phyloP scores from a whole-genome alignment of 2,329 filamentous ascomycete genomes.

The Hypoxylon sp. region DNA sequence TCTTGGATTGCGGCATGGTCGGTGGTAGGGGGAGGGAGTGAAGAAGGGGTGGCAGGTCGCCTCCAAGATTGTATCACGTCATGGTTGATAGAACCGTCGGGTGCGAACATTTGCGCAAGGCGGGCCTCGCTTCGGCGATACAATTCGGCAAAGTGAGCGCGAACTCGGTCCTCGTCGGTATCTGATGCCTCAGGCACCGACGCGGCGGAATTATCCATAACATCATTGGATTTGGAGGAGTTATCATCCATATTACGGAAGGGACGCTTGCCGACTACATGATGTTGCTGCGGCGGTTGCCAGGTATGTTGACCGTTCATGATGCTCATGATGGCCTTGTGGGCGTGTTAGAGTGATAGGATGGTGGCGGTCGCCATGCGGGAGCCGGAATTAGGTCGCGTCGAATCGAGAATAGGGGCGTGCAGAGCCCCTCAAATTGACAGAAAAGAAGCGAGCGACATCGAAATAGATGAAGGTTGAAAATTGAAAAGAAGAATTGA shows the following conservation, averaged over 20 bases:
- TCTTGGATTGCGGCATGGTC: slow-evolving; percentile 67
- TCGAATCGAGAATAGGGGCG: slow-evolving; percentile 58
- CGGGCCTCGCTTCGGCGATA: slow-evolving; percentile 81
- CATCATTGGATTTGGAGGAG: slow-evolving; percentile 59
- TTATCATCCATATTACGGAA: slow-evolving; percentile 70
- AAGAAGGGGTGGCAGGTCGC: slow-evolving; percentile 53
- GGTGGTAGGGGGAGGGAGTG: slow-evolving; percentile 61
- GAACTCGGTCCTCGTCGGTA: slow-evolving; percentile 74
- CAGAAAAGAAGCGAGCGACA: slow-evolving; percentile 60
- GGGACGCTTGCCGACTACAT: slow-evolving; percentile 57
- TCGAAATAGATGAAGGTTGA: slow-evolving; percentile 59
- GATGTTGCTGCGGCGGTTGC: slow-evolving; percentile 65
- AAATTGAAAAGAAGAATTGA: slow-evolving; percentile 52
- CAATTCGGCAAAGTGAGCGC: slow-evolving; percentile 77
- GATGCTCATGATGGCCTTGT: slow-evolving; percentile 68
- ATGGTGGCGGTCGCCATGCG: slow-evolving; percentile 65
- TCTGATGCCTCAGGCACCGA: slow-evolving; percentile 71
- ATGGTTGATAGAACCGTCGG: slow-evolving; percentile 62
- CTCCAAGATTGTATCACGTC: slow-evolving; percentile 62
- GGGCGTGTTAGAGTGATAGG: slow-evolving; percentile 58
- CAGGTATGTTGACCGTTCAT: slow-evolving; percentile 72
- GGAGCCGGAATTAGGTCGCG: slow-evolving; percentile 60
- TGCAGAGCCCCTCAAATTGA: slow-evolving; percentile 57
- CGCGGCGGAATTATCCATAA: slow-evolving; percentile 57
- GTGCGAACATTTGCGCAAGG: slow-evolving; percentile 77